phyloP scores from a whole-genome alignment of 2,329 filamentous ascomycete species.

The Epichloe gansuensis region DNA sequence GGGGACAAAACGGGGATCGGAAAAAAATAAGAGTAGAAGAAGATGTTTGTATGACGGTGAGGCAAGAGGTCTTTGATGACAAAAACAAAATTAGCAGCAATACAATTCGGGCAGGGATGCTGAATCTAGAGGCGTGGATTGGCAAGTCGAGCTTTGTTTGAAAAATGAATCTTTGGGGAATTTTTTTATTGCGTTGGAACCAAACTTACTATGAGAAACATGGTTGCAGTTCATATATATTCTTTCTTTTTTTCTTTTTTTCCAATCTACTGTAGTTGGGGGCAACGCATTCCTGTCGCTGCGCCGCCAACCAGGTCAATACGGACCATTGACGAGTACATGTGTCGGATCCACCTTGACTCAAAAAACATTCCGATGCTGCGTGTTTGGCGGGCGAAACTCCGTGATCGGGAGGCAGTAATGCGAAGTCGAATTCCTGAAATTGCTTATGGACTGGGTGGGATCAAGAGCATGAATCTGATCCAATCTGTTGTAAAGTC shows the following conservation, averaged over 20 bases:
- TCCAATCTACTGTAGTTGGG: conserved; percentile 11
- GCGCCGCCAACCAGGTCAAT: conserved; percentile 2
- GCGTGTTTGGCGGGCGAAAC: too few species aligned
- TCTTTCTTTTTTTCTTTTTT: neutral
- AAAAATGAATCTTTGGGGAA: too few species aligned
- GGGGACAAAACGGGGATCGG: neutral
- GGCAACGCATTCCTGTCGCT: conserved; percentile 23
- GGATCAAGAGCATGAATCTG: too few species aligned
- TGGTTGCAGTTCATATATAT: neutral
- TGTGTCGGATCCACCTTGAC: neutral
- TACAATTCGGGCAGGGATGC: neutral
- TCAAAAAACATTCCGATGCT: neutral
- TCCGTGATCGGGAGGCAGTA: too few species aligned
- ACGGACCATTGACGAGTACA: neutral
- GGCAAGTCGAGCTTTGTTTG: too few species aligned
- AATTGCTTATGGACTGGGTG: too few species aligned
- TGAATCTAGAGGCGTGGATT: too few species aligned
- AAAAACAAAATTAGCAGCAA: neutral
- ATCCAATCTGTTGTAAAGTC: too few species aligned
- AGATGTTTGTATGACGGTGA: too few species aligned
- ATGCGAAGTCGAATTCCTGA: too few species aligned
- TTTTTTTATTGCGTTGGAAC: neutral
- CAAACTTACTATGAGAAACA: neutral
- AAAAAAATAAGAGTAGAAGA: neutral
- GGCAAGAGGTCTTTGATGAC: neutral